Evolutionary conservation across 2,329 filamentous ascomycete species (phyloP).

Genomic region (Clonostachys byssicola): DNA sequence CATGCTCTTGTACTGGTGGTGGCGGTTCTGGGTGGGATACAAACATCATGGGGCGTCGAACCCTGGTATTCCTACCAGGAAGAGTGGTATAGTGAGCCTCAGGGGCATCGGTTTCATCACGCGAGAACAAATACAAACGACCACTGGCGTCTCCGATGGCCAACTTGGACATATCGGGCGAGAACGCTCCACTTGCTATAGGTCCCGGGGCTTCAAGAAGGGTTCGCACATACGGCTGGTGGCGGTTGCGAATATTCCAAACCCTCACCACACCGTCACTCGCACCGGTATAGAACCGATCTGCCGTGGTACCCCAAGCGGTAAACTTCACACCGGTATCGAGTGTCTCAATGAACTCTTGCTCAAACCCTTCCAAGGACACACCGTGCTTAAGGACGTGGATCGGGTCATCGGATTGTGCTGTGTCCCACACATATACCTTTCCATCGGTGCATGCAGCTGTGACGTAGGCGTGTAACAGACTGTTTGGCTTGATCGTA

Average conservation of each 20-base stretch:
- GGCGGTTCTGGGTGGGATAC: slow-evolving; percentile 45
- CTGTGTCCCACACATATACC: slow-evolving; percentile 61
- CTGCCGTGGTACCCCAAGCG: slow-evolving; percentile 52
- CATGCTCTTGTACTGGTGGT: slow-evolving; percentile 19
- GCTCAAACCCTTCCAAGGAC: slow-evolving; percentile 30
- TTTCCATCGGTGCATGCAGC: slow-evolving; percentile 59
- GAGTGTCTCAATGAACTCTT: slow-evolving; percentile 44
- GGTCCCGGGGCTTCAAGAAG: slow-evolving; percentile 51
- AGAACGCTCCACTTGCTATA: slow-evolving; percentile 55
- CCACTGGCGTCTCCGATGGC: slow-evolving; percentile 59
- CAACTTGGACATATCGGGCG: slow-evolving; percentile 48
- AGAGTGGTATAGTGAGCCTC: slow-evolving; percentile 27
- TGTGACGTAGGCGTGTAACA: slow-evolving; percentile 46
- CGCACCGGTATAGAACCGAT: slow-evolving; percentile 59
- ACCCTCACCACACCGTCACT: slow-evolving; percentile 60
- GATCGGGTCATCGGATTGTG: slow-evolving; percentile 47
- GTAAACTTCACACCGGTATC: slow-evolving; percentile 62
- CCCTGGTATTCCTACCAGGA: slow-evolving; percentile 16
- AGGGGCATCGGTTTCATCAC: slow-evolving; percentile 37
- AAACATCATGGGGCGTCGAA: slow-evolving; percentile 41
- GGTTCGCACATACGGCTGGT: slow-evolving; percentile 42
- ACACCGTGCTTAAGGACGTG: slow-evolving; percentile 51
- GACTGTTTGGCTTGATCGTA: slow-evolving; percentile 51
- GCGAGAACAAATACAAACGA: slow-evolving; percentile 49
- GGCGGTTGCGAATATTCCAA: slow-evolving; percentile 51